Conservation (phyloP, 768 basidiomycete genomes). For the Suillus subaureus region DNA sequence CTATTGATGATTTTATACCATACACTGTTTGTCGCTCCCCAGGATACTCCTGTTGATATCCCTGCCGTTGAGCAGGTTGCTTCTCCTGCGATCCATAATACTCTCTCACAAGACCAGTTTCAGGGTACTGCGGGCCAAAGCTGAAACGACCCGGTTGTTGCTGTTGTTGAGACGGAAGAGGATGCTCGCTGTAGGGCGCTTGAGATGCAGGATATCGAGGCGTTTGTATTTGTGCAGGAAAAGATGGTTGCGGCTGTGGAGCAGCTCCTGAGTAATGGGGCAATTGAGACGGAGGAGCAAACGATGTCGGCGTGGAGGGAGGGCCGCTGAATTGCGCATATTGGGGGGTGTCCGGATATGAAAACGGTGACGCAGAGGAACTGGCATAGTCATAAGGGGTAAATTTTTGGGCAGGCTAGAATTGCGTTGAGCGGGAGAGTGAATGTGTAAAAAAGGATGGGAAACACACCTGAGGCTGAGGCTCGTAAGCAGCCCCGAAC, state of each 20-base stretch:
- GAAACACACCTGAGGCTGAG: conserved; percentile 12
- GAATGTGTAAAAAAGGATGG: background rate
- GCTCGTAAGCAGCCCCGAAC: conserved; percentile 24
- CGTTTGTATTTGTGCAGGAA: background rate
- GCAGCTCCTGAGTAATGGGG: background rate
- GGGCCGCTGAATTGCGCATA: background rate
- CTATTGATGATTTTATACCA: background rate
- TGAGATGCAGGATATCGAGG: background rate
- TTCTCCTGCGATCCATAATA: conserved; percentile 5
- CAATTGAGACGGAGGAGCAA: background rate
- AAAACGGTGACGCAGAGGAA: conserved; percentile 1
- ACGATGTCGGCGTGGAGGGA: background rate
- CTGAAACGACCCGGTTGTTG: conserved; percentile 1
- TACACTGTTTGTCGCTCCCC: background rate
- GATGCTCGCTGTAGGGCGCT: background rate
- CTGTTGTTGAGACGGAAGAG: background rate
- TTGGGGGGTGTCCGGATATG: conserved; percentile 1
- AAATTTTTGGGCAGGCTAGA: background rate
- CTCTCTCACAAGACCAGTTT: background rate
- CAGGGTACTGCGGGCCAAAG: conserved; percentile 2
- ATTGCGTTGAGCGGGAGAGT: background rate
- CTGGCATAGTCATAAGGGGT: background rate
- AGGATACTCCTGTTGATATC: background rate
- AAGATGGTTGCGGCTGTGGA: background rate
- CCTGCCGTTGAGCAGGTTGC: background rate